Base-by-base conservation (phyloP, 2,329 filamentous ascomycete species). In the Ophiostoma triangulosporum region DNA sequence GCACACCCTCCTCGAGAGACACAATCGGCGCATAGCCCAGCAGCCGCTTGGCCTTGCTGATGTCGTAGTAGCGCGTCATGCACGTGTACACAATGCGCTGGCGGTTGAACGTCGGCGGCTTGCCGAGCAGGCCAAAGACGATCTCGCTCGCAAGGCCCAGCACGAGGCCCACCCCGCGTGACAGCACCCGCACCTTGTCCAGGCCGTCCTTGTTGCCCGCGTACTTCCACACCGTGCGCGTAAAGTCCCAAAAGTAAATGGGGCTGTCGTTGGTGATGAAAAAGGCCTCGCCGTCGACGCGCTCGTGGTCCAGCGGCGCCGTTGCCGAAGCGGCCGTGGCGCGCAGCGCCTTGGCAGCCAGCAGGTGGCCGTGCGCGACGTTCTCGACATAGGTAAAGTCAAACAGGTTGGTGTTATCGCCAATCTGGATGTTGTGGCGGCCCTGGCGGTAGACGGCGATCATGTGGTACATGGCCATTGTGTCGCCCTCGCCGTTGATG, bases 401-500 rank as follows among this genome's bases (percentile, higher is more conserved):
- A 67, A 81, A 81, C 56, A 81, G 65, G 70, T 81, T 81, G 61
- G 71, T 68, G 68, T 79, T 80, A 60, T 80, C 69, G 60, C 93
- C 93, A 22, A 97, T 77, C 67, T 96, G 86, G 65, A 93, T 80
- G 57, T 78, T 78, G 35, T 88, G 84, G 59, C 86, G 82, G 62
- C 78, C 74, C 57, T 79, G 75, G 56, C 75, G 73, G 64, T 84
- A 85, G 61, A 86, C 80, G 57, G 81, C 77, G 62, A 95, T 73
- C 58, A 96, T 77, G 60, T 84, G 80, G 58, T 83, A 79, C 32
- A 91, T 80, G 14, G 83, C 69, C 64, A 89, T 84, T 52, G 80
- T 79, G 70, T 98, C 93, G 62, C 87, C 87, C 64, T 93, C 88
- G 62, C 91, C 91, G 64, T 95, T 88, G 66, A 97, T 94, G 60